These are phyloP conservation scores for Monotropa hypopitys DNA, from an alignment of 179 eudicot species.

Conservation along the genomic window DNA sequence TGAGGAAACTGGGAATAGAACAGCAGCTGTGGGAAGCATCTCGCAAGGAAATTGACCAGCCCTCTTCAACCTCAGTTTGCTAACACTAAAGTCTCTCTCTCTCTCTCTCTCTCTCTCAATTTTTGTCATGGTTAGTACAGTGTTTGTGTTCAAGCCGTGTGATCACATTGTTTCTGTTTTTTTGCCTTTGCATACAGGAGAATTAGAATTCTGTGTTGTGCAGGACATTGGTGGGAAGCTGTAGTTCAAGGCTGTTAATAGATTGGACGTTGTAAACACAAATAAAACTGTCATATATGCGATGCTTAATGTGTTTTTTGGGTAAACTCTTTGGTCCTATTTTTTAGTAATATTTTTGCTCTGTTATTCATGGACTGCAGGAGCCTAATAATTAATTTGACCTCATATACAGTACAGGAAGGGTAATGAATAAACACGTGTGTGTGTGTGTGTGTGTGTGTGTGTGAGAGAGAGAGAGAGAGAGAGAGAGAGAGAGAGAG, in stretches of 20 bases:
- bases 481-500: conserved; percentile 2
- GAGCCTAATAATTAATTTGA: not conserved
- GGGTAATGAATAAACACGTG: not conserved
- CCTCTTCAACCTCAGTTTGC: conserved; percentile 16
- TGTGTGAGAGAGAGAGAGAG: too few species aligned
- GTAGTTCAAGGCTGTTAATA: conserved; percentile 2
- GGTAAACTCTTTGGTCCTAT: not conserved
- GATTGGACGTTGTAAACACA: not conserved
- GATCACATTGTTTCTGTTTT: not conserved
- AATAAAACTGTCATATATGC: not conserved
- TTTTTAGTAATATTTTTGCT: not conserved
- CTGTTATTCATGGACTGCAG: not conserved
- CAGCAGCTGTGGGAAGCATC: conserved; percentile 91
- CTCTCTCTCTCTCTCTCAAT: not conserved
- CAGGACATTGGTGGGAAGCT: not conserved
- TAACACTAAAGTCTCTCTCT: conserved; percentile 13
- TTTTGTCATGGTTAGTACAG: not conserved
- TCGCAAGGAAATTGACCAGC: conserved; percentile 53
- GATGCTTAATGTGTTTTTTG: not conserved
- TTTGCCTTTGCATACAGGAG: not conserved
- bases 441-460: too few species aligned
- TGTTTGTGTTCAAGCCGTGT: not conserved
- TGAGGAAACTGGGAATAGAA: conserved; percentile 71
- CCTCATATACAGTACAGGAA: not conserved
- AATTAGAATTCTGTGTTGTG: not conserved